Base-by-base conservation (phyloP, 2,329 filamentous ascomycete species). In the Hymenoscyphus linearis region DNA sequence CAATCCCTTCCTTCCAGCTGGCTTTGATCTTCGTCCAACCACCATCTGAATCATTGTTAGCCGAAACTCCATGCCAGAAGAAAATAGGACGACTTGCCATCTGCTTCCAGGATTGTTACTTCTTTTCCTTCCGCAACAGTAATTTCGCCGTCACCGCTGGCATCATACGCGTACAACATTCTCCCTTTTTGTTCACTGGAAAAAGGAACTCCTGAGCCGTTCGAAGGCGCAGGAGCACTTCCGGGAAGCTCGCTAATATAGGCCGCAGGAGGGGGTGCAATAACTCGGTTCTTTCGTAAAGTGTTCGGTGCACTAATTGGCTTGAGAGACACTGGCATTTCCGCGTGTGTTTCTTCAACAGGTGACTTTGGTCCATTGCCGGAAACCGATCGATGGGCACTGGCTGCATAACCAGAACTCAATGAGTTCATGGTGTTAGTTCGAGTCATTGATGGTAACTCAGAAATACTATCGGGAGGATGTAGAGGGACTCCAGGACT, bases 151-250 rank as follows among this genome's bases (percentile, higher is more conserved):
- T 90, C 86, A 1, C 88, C 89, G 58, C 81, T 88, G 9, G 88
- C 89, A 65, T 96, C 88, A 70, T 97, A 99, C 0, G 84, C 69
- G 72, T 97, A 99, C 0, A 97, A 69, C 93, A 98, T 96, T 75
- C 88, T 96, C 55, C 90, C 93, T 73, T 82, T 88, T 65, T 86
- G 86, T 70, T 89, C 84, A 60, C 80, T 65, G 47, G 69, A 65
- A 40, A 64, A 36, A 10, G 59, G 61, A 54, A 55, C 55, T 7
- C 71, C 65, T 2, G 73, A 73, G 12, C 78, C 80, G 62, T 82
- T 82, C 18, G 44, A 50, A 13, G 44, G 31, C 6, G 31, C 31
- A 76, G 69, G 47, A 71, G 67, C 65, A 71, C 76, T 76, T 68
- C 84, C 80, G 4, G 87, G 83, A 40, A 87, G 75, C 63, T 89